Evolutionary conservation across 148 eudicot genomes (phyloP), one percentile per base, ranked within the genome.

Genomic region (Heliosperma pusillum): DNA sequence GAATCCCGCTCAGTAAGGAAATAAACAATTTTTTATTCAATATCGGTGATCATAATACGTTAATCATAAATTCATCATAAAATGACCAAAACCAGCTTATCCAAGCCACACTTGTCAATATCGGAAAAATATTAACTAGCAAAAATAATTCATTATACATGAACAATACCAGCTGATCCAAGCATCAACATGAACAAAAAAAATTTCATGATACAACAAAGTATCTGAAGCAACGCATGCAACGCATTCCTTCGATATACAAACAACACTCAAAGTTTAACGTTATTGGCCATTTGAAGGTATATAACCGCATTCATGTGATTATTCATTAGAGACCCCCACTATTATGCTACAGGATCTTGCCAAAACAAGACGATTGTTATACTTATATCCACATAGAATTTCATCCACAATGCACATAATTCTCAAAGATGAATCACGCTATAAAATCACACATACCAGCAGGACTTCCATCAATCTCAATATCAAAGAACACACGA

Each of bases 401-500:
- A 26, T 22, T 15, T 17, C 20, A 61, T 70, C 42, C 67, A 71
- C 4, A 27, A 76, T 1, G 6, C 10, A 9, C 44, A 42, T 26
- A 72, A 45, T 44, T 10, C 44, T 57, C 42, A 58, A 55, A 69
- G 8, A 76, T 29, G 29, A 56, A 57, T 47, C 42, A 10, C 21
- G 33, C 33, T 16, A 25, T 24, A 44, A 62, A 66, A 73, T 13
- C 3, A 70, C 58, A 77, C 85, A 47, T 85, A 94, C 98, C 97
- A 72, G 84, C 80, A 72, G 85, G 83, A 36, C 85, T 88, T 68
- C 92, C 96, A 80, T 82, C 85, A 65, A 95, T 92, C 74, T 95
- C 88, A 11, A 95, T 83, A 79, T 95, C 99, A 72, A 95, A 95
- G 86, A 80, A 95, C 57, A 95, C 99, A 64, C 84, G 89, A 80